These are phyloP conservation scores for Blakeslea trispora DNA, from an alignment of 371 early-diverging fungal genomes.

Conservation along the genomic window DNA sequence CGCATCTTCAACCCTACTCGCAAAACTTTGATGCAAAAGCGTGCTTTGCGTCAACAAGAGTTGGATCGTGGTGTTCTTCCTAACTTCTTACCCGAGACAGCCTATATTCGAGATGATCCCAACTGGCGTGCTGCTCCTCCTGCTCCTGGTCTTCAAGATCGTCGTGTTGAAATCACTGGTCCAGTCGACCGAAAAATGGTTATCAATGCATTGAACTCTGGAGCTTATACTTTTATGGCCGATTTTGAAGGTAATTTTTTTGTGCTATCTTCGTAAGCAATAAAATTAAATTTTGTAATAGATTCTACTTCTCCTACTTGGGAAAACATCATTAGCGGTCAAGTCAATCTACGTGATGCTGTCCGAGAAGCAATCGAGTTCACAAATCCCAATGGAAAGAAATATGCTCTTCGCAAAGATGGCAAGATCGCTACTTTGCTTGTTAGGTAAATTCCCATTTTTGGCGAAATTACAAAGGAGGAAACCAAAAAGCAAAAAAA, in stretches of 20 bases:
- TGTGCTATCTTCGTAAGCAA: no score
- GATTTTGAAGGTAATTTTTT: conserved; percentile 85
- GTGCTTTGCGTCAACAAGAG: conserved; percentile 74
- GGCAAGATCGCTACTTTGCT: conserved; percentile 86
- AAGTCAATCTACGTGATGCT: conserved; percentile 93
- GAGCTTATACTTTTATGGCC: conserved; percentile 94
- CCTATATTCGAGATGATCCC: conserved; percentile 83
- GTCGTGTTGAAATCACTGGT: conserved; percentile 96
- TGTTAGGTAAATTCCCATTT: conserved; percentile 65
- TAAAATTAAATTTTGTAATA: conserved; percentile 20
- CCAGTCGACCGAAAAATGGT: conserved; percentile 98
- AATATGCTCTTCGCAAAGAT: conserved; percentile 74
- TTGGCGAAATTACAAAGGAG: background rate
- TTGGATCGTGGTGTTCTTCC: conserved; percentile 83
- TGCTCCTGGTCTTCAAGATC: conserved; percentile 89
- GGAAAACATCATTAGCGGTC: conserved; percentile 85
- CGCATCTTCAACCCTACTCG: conserved; percentile 86
- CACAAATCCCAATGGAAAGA: conserved; percentile 87
- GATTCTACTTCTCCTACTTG: conserved; percentile 96
- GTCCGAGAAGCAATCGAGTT: conserved; percentile 83
- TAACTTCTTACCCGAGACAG: conserved; percentile 92
- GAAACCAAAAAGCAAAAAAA: no score
- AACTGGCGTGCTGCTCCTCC: conserved; percentile 90
- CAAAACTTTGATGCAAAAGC: conserved; percentile 72
- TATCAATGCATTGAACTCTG: conserved; percentile 95